A percentile compares a stretch with the other conserved stretches of the same genome.
These are phyloP conservation scores for Naganishia kalamii DNA, from an alignment of 768 basidiomycete species.

Conservation along the genomic window DNA sequence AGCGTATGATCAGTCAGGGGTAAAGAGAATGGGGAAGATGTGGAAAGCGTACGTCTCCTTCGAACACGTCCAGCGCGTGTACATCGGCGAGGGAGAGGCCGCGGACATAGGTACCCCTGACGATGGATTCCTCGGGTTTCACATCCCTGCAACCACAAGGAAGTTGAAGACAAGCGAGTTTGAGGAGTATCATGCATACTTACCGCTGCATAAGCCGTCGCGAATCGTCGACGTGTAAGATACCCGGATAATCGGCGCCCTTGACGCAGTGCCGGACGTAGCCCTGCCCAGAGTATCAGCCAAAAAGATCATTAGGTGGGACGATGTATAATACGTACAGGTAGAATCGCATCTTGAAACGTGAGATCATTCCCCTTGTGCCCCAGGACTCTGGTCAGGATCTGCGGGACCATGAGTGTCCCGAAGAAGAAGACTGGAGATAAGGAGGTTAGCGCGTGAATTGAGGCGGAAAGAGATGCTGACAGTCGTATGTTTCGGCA, in stretches of 20 bases:
- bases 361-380: conserved; percentile 61
- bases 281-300: conserved; percentile 50
- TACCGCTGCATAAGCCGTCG: conserved; percentile 49
- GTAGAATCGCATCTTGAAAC: conserved; percentile 67
- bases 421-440: conserved; percentile 71
- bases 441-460: neutral
- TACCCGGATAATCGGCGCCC: conserved; percentile 75
- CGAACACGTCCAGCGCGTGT: conserved; percentile 67
- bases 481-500: neutral
- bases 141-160: conserved; percentile 47
- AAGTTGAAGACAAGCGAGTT: neutral
- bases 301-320: neutral
- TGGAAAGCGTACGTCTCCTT: conserved; percentile 58
- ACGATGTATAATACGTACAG: conserved; percentile 51
- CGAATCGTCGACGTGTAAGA: conserved; percentile 59
- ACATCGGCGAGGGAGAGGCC: conserved; percentile 67
- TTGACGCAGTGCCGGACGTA: conserved; percentile 76
- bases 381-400: conserved; percentile 68
- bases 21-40: conserved; percentile 41
- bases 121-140: conserved; percentile 59
- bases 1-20: no score
- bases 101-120: conserved; percentile 69
- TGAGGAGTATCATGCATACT: neutral
- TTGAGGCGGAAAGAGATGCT: neutral
- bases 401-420: conserved; percentile 78